These are phyloP conservation scores for Pneumocystis oryctolagi DNA, from an alignment of 1,139 yeast species.

Conservation along the genomic window DNA sequence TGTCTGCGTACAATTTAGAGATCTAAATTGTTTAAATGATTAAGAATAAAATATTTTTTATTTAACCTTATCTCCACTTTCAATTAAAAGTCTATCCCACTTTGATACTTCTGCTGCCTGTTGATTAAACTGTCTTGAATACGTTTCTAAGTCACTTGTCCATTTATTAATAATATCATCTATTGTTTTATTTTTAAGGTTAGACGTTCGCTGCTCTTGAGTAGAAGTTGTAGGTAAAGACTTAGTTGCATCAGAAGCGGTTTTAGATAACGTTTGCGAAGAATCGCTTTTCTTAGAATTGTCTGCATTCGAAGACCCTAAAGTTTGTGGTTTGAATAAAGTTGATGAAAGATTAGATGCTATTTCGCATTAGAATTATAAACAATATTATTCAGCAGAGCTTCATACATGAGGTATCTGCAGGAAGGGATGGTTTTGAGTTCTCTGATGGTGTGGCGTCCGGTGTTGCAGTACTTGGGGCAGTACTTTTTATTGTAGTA, in stretches of 20 bases:
- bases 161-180: slow-evolving; percentile 88
- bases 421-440: background rate
- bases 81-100: slow-evolving; percentile 76
- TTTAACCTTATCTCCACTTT: slow-evolving; percentile 46
- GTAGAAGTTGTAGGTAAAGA: slow-evolving; percentile 12
- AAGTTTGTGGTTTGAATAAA: slow-evolving; percentile 12
- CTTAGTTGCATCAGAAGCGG: slow-evolving; percentile 11
- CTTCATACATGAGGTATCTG: background rate
- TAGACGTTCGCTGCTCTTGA: slow-evolving; percentile 34
- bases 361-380: background rate
- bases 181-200: slow-evolving; percentile 76
- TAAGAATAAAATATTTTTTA: background rate
- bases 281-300: slow-evolving; percentile 13
- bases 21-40: slow-evolving; percentile 32
- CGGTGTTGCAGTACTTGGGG: background rate
- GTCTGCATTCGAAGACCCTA: slow-evolving; percentile 16
- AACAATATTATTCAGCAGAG: background rate
- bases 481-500: background rate
- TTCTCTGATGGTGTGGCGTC: background rate
- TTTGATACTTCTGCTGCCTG: slow-evolving; percentile 61
- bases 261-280: slow-evolving; percentile 6
- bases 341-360: slow-evolving; percentile 2
- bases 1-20: slow-evolving; percentile 59
- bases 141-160: slow-evolving; percentile 69
- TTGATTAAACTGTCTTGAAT: slow-evolving; percentile 59